Evolutionary conservation across 108 stramenopile species (phyloP).

Genomic region (Craspedostauros australis): DNA sequence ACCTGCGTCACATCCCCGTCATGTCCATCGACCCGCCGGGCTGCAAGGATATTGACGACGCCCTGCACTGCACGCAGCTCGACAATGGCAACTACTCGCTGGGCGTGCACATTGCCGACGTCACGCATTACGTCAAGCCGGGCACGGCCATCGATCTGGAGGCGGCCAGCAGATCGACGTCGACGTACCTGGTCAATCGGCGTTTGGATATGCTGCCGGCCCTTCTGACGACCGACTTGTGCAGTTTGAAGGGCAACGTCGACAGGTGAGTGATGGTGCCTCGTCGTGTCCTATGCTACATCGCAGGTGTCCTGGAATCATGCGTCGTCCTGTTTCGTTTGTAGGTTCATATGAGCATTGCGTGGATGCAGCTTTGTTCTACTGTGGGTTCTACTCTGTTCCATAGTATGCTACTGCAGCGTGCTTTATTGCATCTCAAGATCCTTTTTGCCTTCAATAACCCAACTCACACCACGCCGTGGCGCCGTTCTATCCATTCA

Average conservation of each 20-base stretch:
- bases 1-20: constrained; percentile 89
- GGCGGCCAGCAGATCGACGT: constrained; percentile 93
- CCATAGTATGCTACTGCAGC: too few species aligned
- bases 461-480: too few species aligned
- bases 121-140: constrained; percentile 94
- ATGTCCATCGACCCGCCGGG: constrained; percentile 98
- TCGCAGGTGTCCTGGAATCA: too few species aligned
- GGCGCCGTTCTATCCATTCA: too few species aligned
- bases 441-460: too few species aligned
- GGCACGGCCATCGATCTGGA: constrained; percentile 93
- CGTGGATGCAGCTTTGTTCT: too few species aligned
- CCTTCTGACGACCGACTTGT: constrained; percentile 91
- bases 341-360: too few species aligned
- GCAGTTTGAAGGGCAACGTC: constrained; percentile 89
- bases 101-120: constrained; percentile 99
- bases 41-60: constrained; percentile 99
- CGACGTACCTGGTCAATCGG: constrained; percentile 96
- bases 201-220: constrained; percentile 97
- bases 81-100: constrained; percentile 91
- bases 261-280: too few species aligned
- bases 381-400: too few species aligned
- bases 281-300: too few species aligned
- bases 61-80: constrained; percentile 88
- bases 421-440: too few species aligned
- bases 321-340: too few species aligned